These are phyloP conservation scores for Xylariaceae sp. DNA, from an alignment of 2,329 filamentous ascomycete genomes.

Conservation along the genomic window DNA sequence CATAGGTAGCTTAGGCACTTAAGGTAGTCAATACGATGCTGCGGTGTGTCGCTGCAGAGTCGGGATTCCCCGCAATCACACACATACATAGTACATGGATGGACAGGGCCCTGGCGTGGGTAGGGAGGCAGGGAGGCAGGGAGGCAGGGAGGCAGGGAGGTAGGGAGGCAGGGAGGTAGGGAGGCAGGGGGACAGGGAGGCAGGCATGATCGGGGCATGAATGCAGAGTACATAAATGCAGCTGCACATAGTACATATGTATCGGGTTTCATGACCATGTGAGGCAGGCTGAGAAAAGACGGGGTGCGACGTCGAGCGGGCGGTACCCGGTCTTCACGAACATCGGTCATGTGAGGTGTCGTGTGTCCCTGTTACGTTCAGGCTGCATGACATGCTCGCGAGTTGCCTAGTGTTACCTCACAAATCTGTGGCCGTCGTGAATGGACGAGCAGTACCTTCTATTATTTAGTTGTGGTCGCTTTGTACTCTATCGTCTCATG, in stretches of 20 bases:
- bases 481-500: background rate
- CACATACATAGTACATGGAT: background rate
- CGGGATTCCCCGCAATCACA: background rate
- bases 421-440: background rate
- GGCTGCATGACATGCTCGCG: background rate
- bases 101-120: background rate
- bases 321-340: background rate
- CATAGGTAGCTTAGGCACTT: too few relatives aligned
- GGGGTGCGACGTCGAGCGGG: background rate
- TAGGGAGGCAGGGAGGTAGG: too few relatives aligned
- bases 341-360: background rate
- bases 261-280: background rate
- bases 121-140: too few relatives aligned
- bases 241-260: background rate
- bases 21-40: conserved; percentile 1
- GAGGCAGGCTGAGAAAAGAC: background rate
- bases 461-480: background rate
- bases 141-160: too few relatives aligned
- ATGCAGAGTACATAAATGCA: background rate
- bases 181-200: background rate
- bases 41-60: background rate
- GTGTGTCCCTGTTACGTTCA: background rate
- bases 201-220: background rate
- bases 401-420: conserved; percentile 1
- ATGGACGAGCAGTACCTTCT: background rate